A percentile compares a stretch with the other conserved stretches of the same genome.
Evolutionary conservation across 2,329 filamentous ascomycete genomes (phyloP).

Genomic region (Ascocoryne sarcoides): DNA sequence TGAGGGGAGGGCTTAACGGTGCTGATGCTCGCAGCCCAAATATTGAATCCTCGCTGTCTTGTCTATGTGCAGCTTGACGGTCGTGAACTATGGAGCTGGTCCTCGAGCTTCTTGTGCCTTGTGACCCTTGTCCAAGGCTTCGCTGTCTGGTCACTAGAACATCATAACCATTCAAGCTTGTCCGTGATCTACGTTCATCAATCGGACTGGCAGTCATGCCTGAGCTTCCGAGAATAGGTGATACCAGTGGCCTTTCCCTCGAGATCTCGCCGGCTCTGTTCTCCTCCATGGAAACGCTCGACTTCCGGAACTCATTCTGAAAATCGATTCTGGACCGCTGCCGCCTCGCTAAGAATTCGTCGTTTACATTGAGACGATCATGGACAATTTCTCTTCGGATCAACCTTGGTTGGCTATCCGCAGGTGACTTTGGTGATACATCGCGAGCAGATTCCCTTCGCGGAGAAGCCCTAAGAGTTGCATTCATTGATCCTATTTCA

Average conservation of each 20-base stretch:
- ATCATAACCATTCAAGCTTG: constrained; percentile 20
- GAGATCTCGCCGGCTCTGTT: constrained; percentile 9
- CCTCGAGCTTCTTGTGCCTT: constrained; percentile 17
- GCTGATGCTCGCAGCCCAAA: constrained; percentile 14
- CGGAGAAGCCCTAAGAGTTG: constrained; percentile 1
- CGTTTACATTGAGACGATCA: constrained; percentile 19
- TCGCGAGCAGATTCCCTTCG: constrained; percentile 11
- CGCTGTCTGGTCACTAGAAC: constrained; percentile 20
- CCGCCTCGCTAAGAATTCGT: constrained; percentile 22
- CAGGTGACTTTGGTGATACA: constrained; percentile 12
- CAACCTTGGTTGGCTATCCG: constrained; percentile 5
- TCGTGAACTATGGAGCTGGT: constrained; percentile 21
- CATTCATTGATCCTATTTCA: constrained; percentile 6
- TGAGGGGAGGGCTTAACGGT: constrained; percentile 16
- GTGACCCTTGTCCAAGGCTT: constrained; percentile 19
- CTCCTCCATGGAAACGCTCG: constrained; percentile 20
- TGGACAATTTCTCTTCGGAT: constrained; percentile 22
- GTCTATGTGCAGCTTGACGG: constrained; percentile 8
- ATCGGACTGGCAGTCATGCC: constrained; percentile 13
- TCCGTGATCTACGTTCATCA: constrained; percentile 15
- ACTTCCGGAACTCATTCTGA: constrained; percentile 19
- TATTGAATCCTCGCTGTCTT: constrained; percentile 19
- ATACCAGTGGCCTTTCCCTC: constrained; percentile 6
- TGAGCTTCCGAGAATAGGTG: constrained; percentile 7
- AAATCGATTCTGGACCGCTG: constrained; percentile 20